phyloP scores from a whole-genome alignment of 2,329 filamentous ascomycete genomes.

The Fusarium papillatum region DNA sequence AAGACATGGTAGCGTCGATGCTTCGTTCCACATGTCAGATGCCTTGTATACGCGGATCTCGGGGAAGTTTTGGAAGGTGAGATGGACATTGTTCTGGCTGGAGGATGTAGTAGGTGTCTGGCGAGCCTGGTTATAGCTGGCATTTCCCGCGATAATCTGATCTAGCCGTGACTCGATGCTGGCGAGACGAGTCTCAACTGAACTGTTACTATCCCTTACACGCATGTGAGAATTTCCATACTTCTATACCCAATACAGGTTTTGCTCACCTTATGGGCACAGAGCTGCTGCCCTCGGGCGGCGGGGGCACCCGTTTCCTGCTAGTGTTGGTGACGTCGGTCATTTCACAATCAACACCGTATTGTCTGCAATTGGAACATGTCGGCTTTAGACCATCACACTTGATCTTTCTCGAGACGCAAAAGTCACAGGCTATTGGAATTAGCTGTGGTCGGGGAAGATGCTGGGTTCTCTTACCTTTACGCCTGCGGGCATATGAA shows the following conservation, averaged over 20 bases:
- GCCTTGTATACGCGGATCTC: constrained; percentile 7
- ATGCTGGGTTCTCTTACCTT: no score
- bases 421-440: constrained; percentile 46
- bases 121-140: background rate
- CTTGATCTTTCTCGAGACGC: constrained; percentile 54
- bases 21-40: constrained; percentile 15
- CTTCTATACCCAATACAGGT: background rate
- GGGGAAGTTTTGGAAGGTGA: constrained; percentile 11
- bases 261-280: background rate
- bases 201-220: no score
- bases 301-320: constrained; percentile 4
- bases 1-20: constrained; percentile 10
- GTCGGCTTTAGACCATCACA: constrained; percentile 52
- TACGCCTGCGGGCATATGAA: no score
- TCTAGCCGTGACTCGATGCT: constrained; percentile 8
- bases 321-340: constrained; percentile 8
- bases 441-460: no score
- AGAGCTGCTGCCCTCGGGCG: background rate
- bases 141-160: constrained; percentile 8
- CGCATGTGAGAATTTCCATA: no score
- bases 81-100: background rate
- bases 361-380: constrained; percentile 53
- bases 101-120: background rate
- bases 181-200: constrained; percentile 6
- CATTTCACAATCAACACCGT: constrained; percentile 46